Evolutionary conservation across 1,139 yeast genomes (phyloP).

Genomic region (Meyerozyma smithsonii): DNA sequence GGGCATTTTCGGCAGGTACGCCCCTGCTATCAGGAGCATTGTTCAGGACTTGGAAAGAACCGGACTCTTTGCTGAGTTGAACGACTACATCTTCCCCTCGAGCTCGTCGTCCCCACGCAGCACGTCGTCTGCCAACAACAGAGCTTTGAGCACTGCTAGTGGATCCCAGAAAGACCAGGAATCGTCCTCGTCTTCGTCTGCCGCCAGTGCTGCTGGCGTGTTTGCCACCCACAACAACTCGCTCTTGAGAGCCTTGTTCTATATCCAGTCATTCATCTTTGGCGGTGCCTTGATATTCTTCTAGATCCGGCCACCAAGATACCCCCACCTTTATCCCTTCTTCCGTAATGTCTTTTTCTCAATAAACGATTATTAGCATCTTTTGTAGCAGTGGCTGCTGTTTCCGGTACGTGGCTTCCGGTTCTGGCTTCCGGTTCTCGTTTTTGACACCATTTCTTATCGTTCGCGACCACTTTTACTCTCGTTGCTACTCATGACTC

Average conservation of each 20-base stretch:
- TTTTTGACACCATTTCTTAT: no score
- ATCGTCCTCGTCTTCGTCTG: constrained; percentile 6
- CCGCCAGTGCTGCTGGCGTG: constrained; percentile 8
- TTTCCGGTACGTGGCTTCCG: no score
- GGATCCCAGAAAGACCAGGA: not conserved
- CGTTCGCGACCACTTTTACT: no score
- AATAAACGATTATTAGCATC: not conserved
- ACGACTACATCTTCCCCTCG: constrained; percentile 32
- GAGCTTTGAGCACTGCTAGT: no score
- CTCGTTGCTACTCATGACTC: no score
- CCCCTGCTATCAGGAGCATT: constrained; percentile 27
- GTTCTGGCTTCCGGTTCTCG: no score
- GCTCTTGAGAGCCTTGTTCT: constrained; percentile 13
- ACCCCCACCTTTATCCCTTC: not conserved
- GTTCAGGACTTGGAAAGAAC: constrained; percentile 31
- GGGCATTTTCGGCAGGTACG: constrained; percentile 24
- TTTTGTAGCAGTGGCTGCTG: no score
- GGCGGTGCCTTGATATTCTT: constrained; percentile 18
- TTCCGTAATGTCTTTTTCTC: not conserved
- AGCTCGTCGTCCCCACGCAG: constrained; percentile 11
- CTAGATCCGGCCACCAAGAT: constrained; percentile 2
- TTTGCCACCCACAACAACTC: constrained; percentile 9
- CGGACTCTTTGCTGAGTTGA: constrained; percentile 39
- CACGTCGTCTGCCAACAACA: constrained; percentile 7
- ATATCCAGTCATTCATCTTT: constrained; percentile 17